phyloP scores from a whole-genome alignment of 2,329 filamentous ascomycete species.

The Penicillium sp. region DNA sequence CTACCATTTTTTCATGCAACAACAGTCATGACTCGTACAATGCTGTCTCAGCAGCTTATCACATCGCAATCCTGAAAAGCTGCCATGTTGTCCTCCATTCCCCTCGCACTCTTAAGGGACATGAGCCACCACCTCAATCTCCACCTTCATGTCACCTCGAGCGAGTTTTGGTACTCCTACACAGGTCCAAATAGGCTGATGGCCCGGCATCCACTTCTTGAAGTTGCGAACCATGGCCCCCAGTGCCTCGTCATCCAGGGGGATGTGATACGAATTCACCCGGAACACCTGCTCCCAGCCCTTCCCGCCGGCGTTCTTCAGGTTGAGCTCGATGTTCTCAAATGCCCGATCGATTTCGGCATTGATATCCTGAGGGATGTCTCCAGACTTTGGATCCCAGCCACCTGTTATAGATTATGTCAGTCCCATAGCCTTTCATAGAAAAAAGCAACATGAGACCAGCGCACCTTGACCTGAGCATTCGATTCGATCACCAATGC shows the following conservation, averaged over 20 bases:
- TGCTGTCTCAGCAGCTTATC: neutral
- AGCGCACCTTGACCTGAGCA: conserved; percentile 35
- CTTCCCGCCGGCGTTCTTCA: conserved; percentile 59
- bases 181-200: conserved; percentile 59
- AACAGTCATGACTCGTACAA: neutral
- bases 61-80: neutral
- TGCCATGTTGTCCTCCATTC: neutral
- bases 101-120: conserved; percentile 25
- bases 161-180: conserved; percentile 56
- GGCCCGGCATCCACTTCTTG: conserved; percentile 56
- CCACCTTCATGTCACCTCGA: conserved; percentile 57
- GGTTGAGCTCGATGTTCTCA: conserved; percentile 57
- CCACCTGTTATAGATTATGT: conserved; percentile 34
- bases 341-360: conserved; percentile 59
- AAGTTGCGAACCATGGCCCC: conserved; percentile 53
- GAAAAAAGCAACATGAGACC: neutral
- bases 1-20: neutral
- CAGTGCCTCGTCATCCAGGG: conserved; percentile 45
- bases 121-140: conserved; percentile 61
- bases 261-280: conserved; percentile 53
- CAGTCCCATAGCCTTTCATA: neutral
- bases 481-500: conserved; percentile 54
- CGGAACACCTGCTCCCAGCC: conserved; percentile 54
- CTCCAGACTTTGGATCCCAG: conserved; percentile 35
- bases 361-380: conserved; percentile 43